A percentile compares a stretch with the other conserved stretches of the same genome.
Evolutionary conservation across 2,329 filamentous ascomycete genomes (phyloP).

Genomic region (Biscogniauxia mediterranea): DNA sequence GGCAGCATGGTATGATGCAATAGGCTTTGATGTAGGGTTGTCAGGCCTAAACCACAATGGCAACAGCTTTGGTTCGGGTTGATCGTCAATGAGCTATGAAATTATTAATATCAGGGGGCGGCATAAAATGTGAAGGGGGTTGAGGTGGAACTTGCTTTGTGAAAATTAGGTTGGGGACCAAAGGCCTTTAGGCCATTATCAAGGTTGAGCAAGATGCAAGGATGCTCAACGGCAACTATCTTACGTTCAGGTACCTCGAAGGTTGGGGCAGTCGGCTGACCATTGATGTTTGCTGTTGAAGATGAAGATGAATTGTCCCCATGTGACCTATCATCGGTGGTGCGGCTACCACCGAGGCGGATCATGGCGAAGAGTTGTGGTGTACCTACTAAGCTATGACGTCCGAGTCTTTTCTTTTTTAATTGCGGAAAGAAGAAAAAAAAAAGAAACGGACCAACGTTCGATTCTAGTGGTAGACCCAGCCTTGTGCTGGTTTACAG

Average conservation of each 20-base stretch:
- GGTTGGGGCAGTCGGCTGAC: conserved; percentile 31
- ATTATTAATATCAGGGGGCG: background rate
- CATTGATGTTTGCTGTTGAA: conserved; percentile 11
- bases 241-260: conserved; percentile 38
- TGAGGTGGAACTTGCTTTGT: conserved; percentile 30
- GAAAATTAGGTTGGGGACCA: conserved; percentile 38
- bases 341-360: conserved; percentile 7
- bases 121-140: background rate
- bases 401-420: background rate
- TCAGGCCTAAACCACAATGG: conserved; percentile 77
- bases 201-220: conserved; percentile 40
- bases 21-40: conserved; percentile 74
- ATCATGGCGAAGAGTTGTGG: background rate
- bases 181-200: conserved; percentile 43
- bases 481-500: too few species aligned
- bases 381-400: background rate
- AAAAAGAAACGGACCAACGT: background rate
- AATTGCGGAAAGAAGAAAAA: background rate
- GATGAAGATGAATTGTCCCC: conserved; percentile 6
- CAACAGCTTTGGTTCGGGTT: conserved; percentile 45
- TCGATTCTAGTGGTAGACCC: too few species aligned
- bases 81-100: conserved; percentile 26
- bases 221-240: conserved; percentile 45
- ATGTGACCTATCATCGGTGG: background rate
- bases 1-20: conserved; percentile 71